Evolutionary conservation across 768 basidiomycete species (phyloP).

Genomic region (Pholiota conissans): DNA sequence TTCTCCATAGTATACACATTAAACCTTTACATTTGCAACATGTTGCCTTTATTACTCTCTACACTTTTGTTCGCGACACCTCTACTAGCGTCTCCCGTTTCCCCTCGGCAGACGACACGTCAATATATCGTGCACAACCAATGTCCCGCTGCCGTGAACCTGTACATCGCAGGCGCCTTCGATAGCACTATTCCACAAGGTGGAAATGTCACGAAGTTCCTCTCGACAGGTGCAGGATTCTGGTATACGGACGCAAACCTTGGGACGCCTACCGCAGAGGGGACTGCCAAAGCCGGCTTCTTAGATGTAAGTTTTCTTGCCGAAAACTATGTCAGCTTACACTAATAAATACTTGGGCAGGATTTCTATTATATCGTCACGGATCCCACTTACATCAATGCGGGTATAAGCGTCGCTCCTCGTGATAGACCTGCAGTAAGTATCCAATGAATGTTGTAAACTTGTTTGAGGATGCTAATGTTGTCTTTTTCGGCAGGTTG

Average conservation of each 20-base stretch:
- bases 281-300: slow-evolving; percentile 20
- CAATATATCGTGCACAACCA: slow-evolving; percentile 21
- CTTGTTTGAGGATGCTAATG: background rate
- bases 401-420: slow-evolving; percentile 30
- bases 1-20: background rate
- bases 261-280: slow-evolving; percentile 14
- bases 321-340: background rate
- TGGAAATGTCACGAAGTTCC: slow-evolving; percentile 12
- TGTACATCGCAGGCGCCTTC: slow-evolving; percentile 18
- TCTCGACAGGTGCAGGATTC: slow-evolving; percentile 15
- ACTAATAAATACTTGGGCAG: slow-evolving; percentile 8
- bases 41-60: background rate
- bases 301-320: slow-evolving; percentile 12
- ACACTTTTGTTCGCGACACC: background rate
- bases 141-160: slow-evolving; percentile 23
- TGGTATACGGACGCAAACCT: slow-evolving; percentile 24
- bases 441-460: background rate
- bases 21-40: no score
- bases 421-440: slow-evolving; percentile 18
- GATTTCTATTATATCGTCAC: slow-evolving; percentile 31
- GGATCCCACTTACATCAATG: slow-evolving; percentile 30
- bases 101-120: slow-evolving; percentile 6
- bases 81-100: background rate
- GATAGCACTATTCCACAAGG: slow-evolving; percentile 16
- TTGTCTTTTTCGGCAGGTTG: background rate